Base-by-base conservation (phyloP, 2,329 filamentous ascomycete genomes). In the Aspergillus neotritici region DNA sequence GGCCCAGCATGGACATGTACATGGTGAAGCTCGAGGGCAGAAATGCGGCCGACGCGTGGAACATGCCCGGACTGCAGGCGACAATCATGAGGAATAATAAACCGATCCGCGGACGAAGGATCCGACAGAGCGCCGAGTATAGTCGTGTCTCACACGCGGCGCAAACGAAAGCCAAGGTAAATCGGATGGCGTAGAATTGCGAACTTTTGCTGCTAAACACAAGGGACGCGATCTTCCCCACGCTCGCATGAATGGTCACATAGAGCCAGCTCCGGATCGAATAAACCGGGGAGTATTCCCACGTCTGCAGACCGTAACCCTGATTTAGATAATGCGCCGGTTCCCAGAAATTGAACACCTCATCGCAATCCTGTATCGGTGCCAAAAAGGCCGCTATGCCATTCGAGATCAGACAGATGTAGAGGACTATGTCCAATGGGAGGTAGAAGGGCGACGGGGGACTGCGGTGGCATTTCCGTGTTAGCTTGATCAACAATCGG, bases 281-380 rank as follows among this genome's bases (percentile, higher is more conserved):
- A 68, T 86, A 97, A 45, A 91, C 84, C 4, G 93, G 93, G 1
- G 91, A 94, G 69, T 97, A 98, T 67, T 98, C 93, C 93, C 93
- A 98, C 1, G 93, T 98, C 71, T 98, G 90, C 39, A 96, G 75
- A 31, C 91, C 93, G 61, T 94, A 91, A 56, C 87, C 87, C 72
- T 96, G 89, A 46, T 82, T 85, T 21, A 98, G 78, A 67, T 96
- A 98, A 67, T 98, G 93, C 0, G 90, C 82, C 0, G 93, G 91
- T 60, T 98, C 93, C 89, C 91, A 98, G 73, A 95, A 98, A 66
- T 98, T 98, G 77, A 94, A 98, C 9, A 91, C 91, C 72, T 98
- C 93, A 58, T 98, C 93, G 64, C 93, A 98, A 67, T 98, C 93
- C 65, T 96, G 90, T 52, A 98, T 95, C 0, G 93, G 93, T 2